Evolutionary conservation across 225 moss, liverwort and hornwort genomes (phyloP).

Genomic region (Bryoerythrophyllum caledonicum): DNA sequence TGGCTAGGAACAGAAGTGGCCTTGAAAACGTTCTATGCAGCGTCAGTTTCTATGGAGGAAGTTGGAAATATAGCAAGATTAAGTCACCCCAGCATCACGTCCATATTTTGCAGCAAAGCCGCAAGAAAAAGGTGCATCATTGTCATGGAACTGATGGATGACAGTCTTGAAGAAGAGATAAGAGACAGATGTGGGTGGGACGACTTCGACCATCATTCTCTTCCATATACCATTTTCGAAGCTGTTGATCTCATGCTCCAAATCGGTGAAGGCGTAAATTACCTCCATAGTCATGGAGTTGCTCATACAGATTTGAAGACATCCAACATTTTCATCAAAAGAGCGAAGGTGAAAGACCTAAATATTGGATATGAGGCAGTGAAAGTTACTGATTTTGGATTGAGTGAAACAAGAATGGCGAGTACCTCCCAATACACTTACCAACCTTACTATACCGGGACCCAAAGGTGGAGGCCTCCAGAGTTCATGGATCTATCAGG

Average conservation of each 20-base stretch:
- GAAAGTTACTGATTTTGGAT: background rate
- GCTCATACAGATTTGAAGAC: background rate
- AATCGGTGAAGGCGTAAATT: background rate
- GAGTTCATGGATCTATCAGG: background rate
- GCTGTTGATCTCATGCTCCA: background rate
- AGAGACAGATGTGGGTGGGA: background rate
- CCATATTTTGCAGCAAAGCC: background rate
- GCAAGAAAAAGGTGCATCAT: background rate
- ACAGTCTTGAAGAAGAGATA: background rate
- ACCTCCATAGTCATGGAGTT: background rate
- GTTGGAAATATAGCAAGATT: background rate
- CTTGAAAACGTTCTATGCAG: background rate
- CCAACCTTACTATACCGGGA: background rate
- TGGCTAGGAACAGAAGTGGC: background rate
- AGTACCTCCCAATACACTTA: background rate
- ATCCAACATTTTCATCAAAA: background rate
- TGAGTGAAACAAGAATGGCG: background rate
- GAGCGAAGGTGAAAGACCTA: background rate
- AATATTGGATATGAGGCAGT: background rate
- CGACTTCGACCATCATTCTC: rapidly evolving
- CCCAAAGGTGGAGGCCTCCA: background rate
- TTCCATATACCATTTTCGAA: background rate
- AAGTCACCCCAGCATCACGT: background rate
- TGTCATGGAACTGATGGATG: slow-evolving; percentile 11
- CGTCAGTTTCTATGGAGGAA: background rate